Base-by-base conservation (phyloP, 495 filamentous ascomycete genomes). In the Jackrogersella multiformis region DNA sequence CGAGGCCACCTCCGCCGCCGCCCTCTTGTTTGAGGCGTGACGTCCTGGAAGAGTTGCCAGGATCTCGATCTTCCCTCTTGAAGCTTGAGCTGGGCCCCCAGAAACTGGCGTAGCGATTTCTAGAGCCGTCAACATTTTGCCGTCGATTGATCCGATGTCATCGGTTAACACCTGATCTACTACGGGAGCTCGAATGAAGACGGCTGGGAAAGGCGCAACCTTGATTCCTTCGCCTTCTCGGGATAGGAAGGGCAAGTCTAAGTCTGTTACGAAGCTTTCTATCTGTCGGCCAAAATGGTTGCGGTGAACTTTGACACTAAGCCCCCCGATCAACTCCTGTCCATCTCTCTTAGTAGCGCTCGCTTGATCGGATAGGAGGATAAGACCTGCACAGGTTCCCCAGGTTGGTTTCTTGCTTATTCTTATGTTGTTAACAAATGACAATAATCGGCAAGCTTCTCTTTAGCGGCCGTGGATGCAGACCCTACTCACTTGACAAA, bases 371-470 rank as follows among this genome's bases (percentile, higher is more conserved):
- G 92, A 88, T 44, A 99, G 89, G 35, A 98, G 79, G 65, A 99
- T 97, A 57, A 99, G 83, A 4, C 95, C 95, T 20, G 95, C 95
- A 75, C 95, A 99, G 21, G 95, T 98, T 10, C 95, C 95, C 95
- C 95, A 99, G 15, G 89, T 91, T 16, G 96, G 94, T 74, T 91
- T 94, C 69, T 89, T 85, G 48, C 86, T 68, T n/a, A 89, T 80
- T 64, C 81, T 84, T 46, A 60, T 46, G 8, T 9, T 9, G 16
- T 24, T 2, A 21, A 28, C 48, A 49, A 36, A 39, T 36, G 15
- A 23, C 38, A 39, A 66, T 5, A 10, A 39, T 74, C 35, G 72
- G 64, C 48, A 30, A 39, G 5, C 20, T 7, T 53, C n/a, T 42
- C 26, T 51, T 16, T 35, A 2, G 41, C 10, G n/a, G 58, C n/a